Evolutionary conservation across 257 asterid genomes (phyloP), one percentile per base, ranked within the genome.

Genomic region (Eucommia ulmoides): DNA sequence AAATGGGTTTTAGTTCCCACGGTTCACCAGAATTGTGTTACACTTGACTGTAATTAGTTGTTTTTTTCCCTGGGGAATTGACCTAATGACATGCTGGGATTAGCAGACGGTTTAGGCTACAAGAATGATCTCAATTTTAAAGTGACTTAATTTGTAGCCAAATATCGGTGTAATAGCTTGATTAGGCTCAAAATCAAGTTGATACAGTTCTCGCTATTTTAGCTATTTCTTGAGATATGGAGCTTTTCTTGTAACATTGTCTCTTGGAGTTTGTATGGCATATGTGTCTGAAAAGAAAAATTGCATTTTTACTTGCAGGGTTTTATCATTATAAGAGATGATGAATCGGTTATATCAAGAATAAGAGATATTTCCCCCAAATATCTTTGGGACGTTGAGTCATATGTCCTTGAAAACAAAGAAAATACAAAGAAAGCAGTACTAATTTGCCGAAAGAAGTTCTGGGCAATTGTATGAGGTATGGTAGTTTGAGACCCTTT

Each of bases 381-480:
- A 76, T 85, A 74, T 58, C 86, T 86, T 33, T 91, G 98, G 98
- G 93, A 91, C 16, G 60, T 79, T 17, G 66, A 71, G 60, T 29
- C 79, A 60, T 82, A 86, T 38, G 63, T 57, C 45, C 71, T 91
- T 41, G 96, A 91, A 68, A 75, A 83, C 23, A 80, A 73, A 41
- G 60, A 53, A 49, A 79, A 63, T 65, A 68, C 72, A 72, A 44
- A 52, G 57, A 83, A 82, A 51, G 66, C 77, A 3, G 89, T 83
- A 35, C 62, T 91, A 21, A 64, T 91, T 53, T 91, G 98, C 74
- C 60, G 76, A 33, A 83, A 91, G 70, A 91, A 65, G 59, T 86
- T 86, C 64, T 86, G 98, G 98, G 73, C 96, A 3, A 74, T 86
- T n/a, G n/a, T n/a, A n/a, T n/a, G n/a, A n/a, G n/a, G n/a, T n/a